Percentiles rank a stretch among this genome's conserved stretches.
Conservation (phyloP, 176 grass and related monocot genomes). For the Lolium rigidum region DNA sequence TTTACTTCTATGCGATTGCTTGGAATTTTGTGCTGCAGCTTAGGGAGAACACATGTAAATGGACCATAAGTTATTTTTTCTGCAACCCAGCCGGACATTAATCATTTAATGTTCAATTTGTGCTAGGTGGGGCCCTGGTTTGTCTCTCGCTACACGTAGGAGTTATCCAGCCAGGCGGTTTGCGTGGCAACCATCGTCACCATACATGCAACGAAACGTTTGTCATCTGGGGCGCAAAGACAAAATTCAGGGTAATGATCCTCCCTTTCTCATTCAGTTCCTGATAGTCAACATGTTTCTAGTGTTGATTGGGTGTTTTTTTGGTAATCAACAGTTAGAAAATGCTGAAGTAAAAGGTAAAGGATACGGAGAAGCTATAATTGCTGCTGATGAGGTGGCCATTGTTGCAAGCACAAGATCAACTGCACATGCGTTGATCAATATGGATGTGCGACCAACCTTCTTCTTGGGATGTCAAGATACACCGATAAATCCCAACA, state of each 20-base stretch:
- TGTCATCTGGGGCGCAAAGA: constrained; percentile 91
- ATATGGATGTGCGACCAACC: constrained; percentile 74
- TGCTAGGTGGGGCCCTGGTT: constrained; percentile 67
- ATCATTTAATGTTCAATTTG: constrained; percentile 21
- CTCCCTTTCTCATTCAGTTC: background rate
- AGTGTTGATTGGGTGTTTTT: constrained; percentile 31
- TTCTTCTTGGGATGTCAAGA: constrained; percentile 92
- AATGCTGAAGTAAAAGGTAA: constrained; percentile 78
- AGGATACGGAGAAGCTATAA: constrained; percentile 82
- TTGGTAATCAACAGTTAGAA: constrained; percentile 58
- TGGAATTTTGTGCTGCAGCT: background rate
- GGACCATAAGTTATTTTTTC: background rate
- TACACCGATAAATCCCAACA: constrained; percentile 66
- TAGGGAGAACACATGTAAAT: constrained; percentile 11
- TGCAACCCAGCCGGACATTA: background rate
- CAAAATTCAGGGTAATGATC: constrained; percentile 83
- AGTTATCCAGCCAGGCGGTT: constrained; percentile 79
- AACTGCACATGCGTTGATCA: constrained; percentile 93
- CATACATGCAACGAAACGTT: constrained; percentile 93
- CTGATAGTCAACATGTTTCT: constrained; percentile 3
- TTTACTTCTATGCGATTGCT: background rate
- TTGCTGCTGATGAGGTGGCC: constrained; percentile 71
- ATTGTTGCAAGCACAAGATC: constrained; percentile 75
- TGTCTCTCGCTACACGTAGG: constrained; percentile 81
- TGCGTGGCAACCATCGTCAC: constrained; percentile 95